Base-by-base conservation (phyloP, 1,284 basidiomycete genomes). In the Violaceomyces palustris region DNA sequence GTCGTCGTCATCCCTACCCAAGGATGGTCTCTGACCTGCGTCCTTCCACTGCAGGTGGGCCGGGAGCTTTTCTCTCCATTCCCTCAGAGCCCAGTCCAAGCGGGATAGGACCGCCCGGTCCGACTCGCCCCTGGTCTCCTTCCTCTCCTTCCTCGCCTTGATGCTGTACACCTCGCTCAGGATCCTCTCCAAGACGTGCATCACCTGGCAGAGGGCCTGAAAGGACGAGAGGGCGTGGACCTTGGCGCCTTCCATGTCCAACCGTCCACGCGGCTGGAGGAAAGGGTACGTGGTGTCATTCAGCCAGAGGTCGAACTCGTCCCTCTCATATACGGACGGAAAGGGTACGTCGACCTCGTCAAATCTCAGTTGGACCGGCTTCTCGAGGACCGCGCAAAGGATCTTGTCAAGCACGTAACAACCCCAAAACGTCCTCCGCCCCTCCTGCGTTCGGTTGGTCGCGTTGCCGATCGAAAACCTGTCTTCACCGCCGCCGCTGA, bases 341-440 rank as follows among this genome's bases (percentile, higher is more conserved):
- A 46, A 46, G 17, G 49, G 39, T 4, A 43, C 31, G 17, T 57
- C 52, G 35, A 56, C 47, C 17, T 63, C 57, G 26, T 44, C 50
- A 28, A n/a, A 39, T 35, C 57, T 56, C 2, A 63, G 45, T 31
- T 52, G 45, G 2, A 50, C 38, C 4, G 60, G 60, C 35, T 56
- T 59, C 34, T 61, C 56, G 33, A 63, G 50, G 7, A 59, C 57
- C 17, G 52, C 52, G 24, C 45, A 55, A 18, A 63, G 60, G 21
- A 63, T 53, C 49, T 63, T 63, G 42, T 63, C 60, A 22, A 63
- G 49, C 15, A 58, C 53, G 40, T 50, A 61, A 34, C 51, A 56
- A 0, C 52, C 60, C 60, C 60, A 63, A n/a, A 60, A 46, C 10
- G 46, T 45, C 11, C 60, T 48, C 26, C 50, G 26, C 3, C 42